These are phyloP conservation scores for Chalaropsis ovoidea DNA, from an alignment of 2,329 filamentous ascomycete species.

Conservation along the genomic window DNA sequence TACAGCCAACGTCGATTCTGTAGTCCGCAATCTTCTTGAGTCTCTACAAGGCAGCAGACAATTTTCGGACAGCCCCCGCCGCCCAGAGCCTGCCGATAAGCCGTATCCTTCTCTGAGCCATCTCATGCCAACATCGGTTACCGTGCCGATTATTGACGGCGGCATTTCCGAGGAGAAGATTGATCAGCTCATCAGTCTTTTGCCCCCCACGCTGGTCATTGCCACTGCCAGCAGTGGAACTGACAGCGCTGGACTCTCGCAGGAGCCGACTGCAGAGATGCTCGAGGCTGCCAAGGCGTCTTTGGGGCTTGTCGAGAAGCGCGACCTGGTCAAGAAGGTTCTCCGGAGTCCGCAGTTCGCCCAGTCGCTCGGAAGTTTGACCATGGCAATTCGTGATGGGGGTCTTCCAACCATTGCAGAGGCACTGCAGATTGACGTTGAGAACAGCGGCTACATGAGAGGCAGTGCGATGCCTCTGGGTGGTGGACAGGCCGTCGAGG, in stretches of 20 bases:
- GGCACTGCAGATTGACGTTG: conserved; percentile 67
- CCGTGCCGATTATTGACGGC: conserved; percentile 61
- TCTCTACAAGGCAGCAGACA: conserved; percentile 56
- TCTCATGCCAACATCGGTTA: conserved; percentile 66
- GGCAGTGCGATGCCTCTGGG: conserved; percentile 75
- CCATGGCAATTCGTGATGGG: conserved; percentile 78
- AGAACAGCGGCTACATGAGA: conserved; percentile 72
- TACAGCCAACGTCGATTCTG: conserved; percentile 58
- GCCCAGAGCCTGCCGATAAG: conserved; percentile 38
- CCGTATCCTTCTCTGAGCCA: conserved; percentile 77
- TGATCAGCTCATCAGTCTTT: conserved; percentile 63
- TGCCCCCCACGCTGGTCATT: conserved; percentile 70
- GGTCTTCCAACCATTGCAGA: conserved; percentile 83
- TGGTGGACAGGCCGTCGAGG: conserved; percentile 78
- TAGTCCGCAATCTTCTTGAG: conserved; percentile 79
- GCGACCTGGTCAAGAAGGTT: conserved; percentile 66
- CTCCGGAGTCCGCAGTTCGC: conserved; percentile 82
- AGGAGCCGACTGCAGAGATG: conserved; percentile 57
- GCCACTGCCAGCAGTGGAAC: conserved; percentile 54
- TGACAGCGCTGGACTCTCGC: conserved; percentile 36
- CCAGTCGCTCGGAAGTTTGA: conserved; percentile 76
- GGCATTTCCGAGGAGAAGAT: conserved; percentile 52
- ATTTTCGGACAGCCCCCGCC: conserved; percentile 33
- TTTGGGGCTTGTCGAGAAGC: conserved; percentile 67
- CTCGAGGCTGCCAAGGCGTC: conserved; percentile 64